Base-by-base conservation (phyloP, 2,329 filamentous ascomycete species). In the Raffaelea ambrosiae region DNA sequence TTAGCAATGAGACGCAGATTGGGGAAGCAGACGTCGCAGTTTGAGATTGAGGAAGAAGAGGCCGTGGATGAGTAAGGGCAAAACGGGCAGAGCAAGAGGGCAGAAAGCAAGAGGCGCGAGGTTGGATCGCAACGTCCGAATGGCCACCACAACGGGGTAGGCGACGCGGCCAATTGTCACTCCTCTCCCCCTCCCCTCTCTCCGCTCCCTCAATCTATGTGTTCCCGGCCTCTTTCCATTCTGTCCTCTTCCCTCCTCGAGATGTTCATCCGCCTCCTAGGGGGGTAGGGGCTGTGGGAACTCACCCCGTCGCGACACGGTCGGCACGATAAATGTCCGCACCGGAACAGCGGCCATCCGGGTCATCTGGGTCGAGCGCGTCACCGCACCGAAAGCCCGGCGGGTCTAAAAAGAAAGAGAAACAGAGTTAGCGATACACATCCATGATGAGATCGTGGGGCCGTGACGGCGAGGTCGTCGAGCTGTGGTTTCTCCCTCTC, bases 251-350 rank as follows among this genome's bases (percentile, higher is more conserved):
- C n/a, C n/a, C n/a, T n/a, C n/a, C n/a, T n/a, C n/a, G n/a, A n/a
- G n/a, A n/a, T n/a, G n/a, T n/a, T n/a, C n/a, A n/a, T n/a, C n/a
- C n/a, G n/a, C n/a, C n/a, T n/a, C n/a, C 20, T 13, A 29, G 13
- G 26, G 13, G 26, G 26, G 26, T 7, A 29, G 26, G 26, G 26
- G 26, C 7, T 29, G 13, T 29, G 19, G 13, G 26, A 21, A 68
- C 77, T 67, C 74, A 81, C 77, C 77, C 75, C 76, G 72, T 64
- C 77, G 72, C 55, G 76, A 76, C 58, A 79, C 71, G 46, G 77
- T 80, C 53, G 77, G 77, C 60, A 72, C 75, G 59, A 80, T 77
- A 64, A 80, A 80, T 61, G 69, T 54, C 40, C 54, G 54, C 43
- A 48, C 38, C 43, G 49, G 52, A 21, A 48, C 35, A 29, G 26